A percentile compares a stretch with the other conserved stretches of the same genome.
Evolutionary conservation across 192 early-diverging fungal species (phyloP).

Genomic region (Coemansia sp.): DNA sequence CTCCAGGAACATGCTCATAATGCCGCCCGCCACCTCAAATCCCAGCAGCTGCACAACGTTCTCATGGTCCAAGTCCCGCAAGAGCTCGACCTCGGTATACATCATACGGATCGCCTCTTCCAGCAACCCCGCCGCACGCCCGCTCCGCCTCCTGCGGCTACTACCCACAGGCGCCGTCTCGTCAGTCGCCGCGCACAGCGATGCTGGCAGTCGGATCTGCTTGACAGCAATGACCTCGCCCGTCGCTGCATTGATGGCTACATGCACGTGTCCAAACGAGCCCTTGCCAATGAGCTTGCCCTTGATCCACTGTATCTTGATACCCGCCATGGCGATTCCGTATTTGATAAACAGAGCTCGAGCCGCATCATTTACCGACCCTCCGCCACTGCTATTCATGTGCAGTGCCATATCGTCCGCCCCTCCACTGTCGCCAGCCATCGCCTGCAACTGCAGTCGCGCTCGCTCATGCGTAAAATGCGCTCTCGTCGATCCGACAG

Average conservation of each 20-base stretch:
- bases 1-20: conserved; percentile 94
- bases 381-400: not conserved
- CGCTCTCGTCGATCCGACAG: conserved; percentile 44
- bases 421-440: not conserved
- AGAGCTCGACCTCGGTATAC: conserved; percentile 71
- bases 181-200: conserved; percentile 25
- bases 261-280: conserved; percentile 78
- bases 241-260: conserved; percentile 70
- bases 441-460: conserved; percentile 15
- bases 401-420: not conserved
- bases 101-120: conserved; percentile 60
- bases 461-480: conserved; percentile 50
- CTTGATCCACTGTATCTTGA: conserved; percentile 70
- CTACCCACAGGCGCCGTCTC: not conserved
- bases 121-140: not conserved
- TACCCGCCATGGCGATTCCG: conserved; percentile 27
- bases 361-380: conserved; percentile 36
- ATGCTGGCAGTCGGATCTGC: conserved; percentile 68
- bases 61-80: conserved; percentile 79
- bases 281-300: conserved; percentile 83
- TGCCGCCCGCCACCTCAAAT: conserved; percentile 65
- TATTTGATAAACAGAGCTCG: conserved; percentile 49
- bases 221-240: conserved; percentile 85
- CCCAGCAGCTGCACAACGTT: conserved; percentile 96
- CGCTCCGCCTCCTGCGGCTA: not conserved